Base-by-base conservation (phyloP, 169 alveolate species). In the Cryptosporidium meleagridis region DNA sequence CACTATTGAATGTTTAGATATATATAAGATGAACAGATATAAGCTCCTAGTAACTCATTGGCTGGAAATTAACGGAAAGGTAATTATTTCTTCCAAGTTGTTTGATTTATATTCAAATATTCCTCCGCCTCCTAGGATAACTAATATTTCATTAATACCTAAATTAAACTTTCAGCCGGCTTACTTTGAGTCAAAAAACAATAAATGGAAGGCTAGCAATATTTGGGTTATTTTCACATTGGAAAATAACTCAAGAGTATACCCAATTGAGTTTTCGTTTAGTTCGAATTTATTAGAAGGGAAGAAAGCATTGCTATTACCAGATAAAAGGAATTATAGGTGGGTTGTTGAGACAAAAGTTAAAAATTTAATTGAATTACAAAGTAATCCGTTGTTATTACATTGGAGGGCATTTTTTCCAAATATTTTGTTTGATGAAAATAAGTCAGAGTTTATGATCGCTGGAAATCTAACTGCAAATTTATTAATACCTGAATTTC, bases 271-370 rank as follows among this genome's bases (percentile, higher is more conserved):
- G 23, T n/a, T 80, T 29, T 62, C 68, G 12, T 29, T 80, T 62
- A 8, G 67, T 1, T 41, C 59, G 18, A 23, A 59, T 29, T 3
- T 18, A 18, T 62, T 51, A 2, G 39, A 59, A 7, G 31, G 62
- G 26, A 65, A 41, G 21, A 26, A 39, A 65, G 70, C 65, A 37
- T 5, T 45, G 16, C 62, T 80, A 23, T 31, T 41, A 5, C 61
- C 72, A 9, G 89, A 80, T 1, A 80, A 26, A 35, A 59, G 45
- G 21, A 39, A 69, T 41, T 80, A 80, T 65, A 51, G 89, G 16
- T 80, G 89, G 89, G 75, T 80, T n/a, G 26, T 80, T n/a, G 68
- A 65, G 26, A 62, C 75, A 41, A 14, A 75, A n/a, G 18, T 65
- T 31, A 67, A 37, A 41, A 23, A 45, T 2, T 21, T 59, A 59